phyloP scores from a whole-genome alignment of 768 basidiomycete genomes.

The Coprinellus aureogranulatus region DNA sequence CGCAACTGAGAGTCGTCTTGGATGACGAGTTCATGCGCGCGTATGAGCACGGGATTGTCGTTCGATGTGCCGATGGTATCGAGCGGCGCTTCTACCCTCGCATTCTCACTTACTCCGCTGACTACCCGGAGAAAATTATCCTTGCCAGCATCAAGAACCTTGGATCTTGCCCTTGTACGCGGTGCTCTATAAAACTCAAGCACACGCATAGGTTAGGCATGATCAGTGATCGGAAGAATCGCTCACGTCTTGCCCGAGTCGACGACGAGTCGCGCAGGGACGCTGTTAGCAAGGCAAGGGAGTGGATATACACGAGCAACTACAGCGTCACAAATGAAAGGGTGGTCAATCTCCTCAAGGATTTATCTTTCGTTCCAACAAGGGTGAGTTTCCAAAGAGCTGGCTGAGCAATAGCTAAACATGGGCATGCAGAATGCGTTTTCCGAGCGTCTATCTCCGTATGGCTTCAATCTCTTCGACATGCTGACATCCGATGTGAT shows the following conservation, averaged over 20 bases:
- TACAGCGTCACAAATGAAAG: neutral
- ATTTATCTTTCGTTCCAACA: neutral
- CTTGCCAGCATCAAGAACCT: neutral
- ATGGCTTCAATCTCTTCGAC: constrained; percentile 19
- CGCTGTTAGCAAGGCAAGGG: neutral
- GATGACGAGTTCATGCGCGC: constrained; percentile 5
- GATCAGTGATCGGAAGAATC: neutral
- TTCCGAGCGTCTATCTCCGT: neutral
- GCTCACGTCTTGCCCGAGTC: neutral
- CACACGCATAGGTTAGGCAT: neutral
- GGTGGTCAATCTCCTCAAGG: neutral
- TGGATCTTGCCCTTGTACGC: neutral
- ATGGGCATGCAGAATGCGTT: constrained; percentile 6
- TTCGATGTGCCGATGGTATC: neutral
- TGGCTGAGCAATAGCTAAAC: too few relatives aligned
- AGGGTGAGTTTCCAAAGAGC: neutral
- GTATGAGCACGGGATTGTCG: constrained; percentile 1
- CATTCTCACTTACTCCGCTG: constrained; percentile 4
- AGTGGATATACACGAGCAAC: neutral
- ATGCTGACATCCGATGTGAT: constrained; percentile 31
- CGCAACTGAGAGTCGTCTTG: constrained; percentile 20
- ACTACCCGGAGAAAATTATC: neutral
- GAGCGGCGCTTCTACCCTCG: constrained; percentile 3
- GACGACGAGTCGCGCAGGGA: neutral
- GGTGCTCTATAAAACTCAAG: neutral